phyloP scores from a whole-genome alignment of 192 early-diverging fungal genomes.

The Umbelopsis vinacea region DNA sequence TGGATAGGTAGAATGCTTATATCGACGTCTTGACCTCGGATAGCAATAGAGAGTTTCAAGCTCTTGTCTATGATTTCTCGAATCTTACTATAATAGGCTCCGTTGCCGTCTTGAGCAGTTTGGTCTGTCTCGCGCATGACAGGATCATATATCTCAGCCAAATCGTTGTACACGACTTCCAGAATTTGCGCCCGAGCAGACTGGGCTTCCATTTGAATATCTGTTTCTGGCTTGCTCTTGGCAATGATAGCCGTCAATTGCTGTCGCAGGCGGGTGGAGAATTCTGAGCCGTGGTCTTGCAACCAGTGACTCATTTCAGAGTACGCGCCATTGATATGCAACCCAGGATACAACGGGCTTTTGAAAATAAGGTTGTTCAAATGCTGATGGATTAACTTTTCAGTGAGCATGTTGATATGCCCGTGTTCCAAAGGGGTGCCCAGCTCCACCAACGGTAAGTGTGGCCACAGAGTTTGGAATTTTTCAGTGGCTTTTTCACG shows the following conservation, averaged over 20 bases:
- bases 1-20: slow-evolving; percentile 32
- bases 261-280: slow-evolving; percentile 40
- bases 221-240: slow-evolving; percentile 36
- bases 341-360: slow-evolving; percentile 38
- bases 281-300: slow-evolving; percentile 28
- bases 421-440: slow-evolving; percentile 33
- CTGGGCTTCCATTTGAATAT: slow-evolving; percentile 31
- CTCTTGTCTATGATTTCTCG: slow-evolving; percentile 40
- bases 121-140: slow-evolving; percentile 39
- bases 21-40: slow-evolving; percentile 46
- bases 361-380: slow-evolving; percentile 38
- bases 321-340: slow-evolving; percentile 39
- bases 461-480: slow-evolving; percentile 35
- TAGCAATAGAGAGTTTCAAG: slow-evolving; percentile 38
- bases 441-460: slow-evolving; percentile 10
- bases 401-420: slow-evolving; percentile 39
- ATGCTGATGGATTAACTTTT: slow-evolving; percentile 39
- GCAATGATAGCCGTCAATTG: slow-evolving; percentile 41
- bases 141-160: slow-evolving; percentile 38
- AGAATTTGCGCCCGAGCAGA: slow-evolving; percentile 30
- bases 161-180: slow-evolving; percentile 36
- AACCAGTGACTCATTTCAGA: slow-evolving; percentile 35
- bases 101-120: slow-evolving; percentile 29
- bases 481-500: slow-evolving; percentile 32
- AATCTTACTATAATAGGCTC: slow-evolving; percentile 32